Percentiles rank a stretch among this genome's conserved stretches.
phyloP scores from a whole-genome alignment of 345 rosid genomes.

The Xanthoceras sorbifolium region DNA sequence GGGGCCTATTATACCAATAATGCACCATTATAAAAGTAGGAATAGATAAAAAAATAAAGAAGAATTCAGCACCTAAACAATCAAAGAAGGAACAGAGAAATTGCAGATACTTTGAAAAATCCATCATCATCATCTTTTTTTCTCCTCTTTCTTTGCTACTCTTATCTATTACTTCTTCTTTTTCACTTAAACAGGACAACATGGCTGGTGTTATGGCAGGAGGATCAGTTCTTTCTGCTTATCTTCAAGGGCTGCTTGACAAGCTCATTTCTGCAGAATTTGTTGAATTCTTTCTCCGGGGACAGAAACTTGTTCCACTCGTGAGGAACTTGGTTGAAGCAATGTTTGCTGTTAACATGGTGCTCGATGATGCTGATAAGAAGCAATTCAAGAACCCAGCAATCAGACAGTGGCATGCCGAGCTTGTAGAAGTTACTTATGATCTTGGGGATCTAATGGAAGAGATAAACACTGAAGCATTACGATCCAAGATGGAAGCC shows the following conservation, averaged over 20 bases:
- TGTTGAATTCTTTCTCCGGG: neutral
- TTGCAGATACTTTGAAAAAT: neutral
- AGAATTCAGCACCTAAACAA: neutral
- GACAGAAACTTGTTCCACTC: neutral
- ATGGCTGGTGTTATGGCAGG: conserved; percentile 5
- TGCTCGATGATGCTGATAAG: conserved; percentile 32
- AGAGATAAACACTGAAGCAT: conserved; percentile 21
- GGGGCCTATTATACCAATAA: neutral
- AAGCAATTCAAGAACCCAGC: conserved; percentile 15
- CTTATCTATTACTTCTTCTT: neutral
- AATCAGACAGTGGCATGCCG: conserved; percentile 19
- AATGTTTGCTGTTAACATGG: conserved; percentile 2
- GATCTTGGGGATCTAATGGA: conserved; percentile 35
- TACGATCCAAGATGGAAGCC: neutral
- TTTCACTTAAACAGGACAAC: neutral
- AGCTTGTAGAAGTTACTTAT: conserved; percentile 24
- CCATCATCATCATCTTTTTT: neutral
- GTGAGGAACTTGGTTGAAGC: conserved; percentile 18
- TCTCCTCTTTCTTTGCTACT: neutral
- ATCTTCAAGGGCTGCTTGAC: conserved; percentile 6
- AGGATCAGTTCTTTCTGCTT: conserved; percentile 2
- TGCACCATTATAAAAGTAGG: neutral
- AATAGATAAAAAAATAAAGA: neutral
- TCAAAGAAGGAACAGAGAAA: neutral
- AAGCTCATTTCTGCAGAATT: conserved; percentile 17